Conservation (phyloP, 148 eudicot genomes). For the Fagopyrum tataricum region DNA sequence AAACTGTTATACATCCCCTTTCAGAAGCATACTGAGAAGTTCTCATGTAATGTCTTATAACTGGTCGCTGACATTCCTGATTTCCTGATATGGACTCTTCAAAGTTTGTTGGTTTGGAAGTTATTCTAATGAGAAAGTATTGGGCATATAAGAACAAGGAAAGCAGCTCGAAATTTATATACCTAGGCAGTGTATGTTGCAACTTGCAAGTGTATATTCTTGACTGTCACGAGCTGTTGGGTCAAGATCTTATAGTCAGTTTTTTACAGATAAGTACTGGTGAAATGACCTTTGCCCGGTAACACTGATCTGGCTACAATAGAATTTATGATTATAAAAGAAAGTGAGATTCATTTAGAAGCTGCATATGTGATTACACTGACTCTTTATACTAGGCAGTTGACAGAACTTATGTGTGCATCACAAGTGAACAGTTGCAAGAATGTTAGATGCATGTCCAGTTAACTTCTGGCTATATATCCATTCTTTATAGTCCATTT, state of each 20-base stretch:
- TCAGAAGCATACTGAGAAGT: neutral
- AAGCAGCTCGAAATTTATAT: neutral
- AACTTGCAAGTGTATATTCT: neutral
- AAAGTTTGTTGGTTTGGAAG: neutral
- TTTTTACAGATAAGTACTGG: neutral
- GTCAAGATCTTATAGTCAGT: neutral
- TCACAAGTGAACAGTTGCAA: neutral
- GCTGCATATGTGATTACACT: neutral
- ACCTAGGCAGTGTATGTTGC: neutral
- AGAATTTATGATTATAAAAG: neutral
- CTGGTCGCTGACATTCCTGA: neutral
- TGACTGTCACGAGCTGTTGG: neutral
- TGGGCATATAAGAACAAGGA: neutral
- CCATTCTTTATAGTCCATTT: neutral
- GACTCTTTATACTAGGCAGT: neutral
- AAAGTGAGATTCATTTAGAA: neutral
- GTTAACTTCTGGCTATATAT: neutral
- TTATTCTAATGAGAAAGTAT: neutral
- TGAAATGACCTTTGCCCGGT: neutral
- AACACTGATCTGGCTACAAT: neutral
- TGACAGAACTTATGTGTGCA: neutral
- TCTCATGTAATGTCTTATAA: neutral
- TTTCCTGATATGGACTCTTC: neutral
- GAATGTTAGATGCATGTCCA: neutral
- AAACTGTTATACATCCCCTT: neutral